Evolutionary conservation across 2,329 filamentous ascomycete genomes (phyloP).

Genomic region (Pseudogymnoascus sp.): DNA sequence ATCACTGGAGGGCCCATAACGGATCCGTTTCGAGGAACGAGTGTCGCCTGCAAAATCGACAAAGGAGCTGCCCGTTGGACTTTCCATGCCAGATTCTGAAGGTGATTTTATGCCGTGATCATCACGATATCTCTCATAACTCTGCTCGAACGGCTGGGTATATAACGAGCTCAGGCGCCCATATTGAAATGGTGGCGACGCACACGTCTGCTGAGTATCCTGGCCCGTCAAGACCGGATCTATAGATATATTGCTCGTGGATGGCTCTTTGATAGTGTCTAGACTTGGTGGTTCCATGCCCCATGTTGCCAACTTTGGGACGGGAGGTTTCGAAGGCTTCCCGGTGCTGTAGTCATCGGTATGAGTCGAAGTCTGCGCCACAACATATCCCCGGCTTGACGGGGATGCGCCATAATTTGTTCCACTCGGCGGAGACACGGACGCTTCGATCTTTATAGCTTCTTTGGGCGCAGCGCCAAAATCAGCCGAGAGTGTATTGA

Average conservation of each 20-base stretch:
- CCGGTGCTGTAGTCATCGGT: not conserved
- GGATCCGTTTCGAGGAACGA: conserved; percentile 20
- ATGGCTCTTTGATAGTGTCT: not conserved
- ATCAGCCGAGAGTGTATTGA: not conserved
- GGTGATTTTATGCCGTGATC: conserved; percentile 20
- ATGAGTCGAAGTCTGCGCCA: not conserved
- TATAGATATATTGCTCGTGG: conserved; percentile 12
- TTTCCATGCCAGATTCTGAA: conserved; percentile 21
- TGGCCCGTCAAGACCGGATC: conserved; percentile 18
- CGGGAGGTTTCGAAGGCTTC: not conserved
- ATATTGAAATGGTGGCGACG: conserved; percentile 13
- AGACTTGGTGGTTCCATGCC: not conserved
- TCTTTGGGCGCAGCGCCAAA: not conserved
- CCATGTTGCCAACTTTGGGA: not conserved
- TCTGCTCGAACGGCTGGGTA: conserved; percentile 18
- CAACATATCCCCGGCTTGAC: not conserved
- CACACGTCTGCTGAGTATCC: not conserved
- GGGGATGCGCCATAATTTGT: not conserved
- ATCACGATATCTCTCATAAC: conserved; percentile 21
- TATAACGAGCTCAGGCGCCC: not conserved
- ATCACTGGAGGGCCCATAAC: conserved; percentile 16
- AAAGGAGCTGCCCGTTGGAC: conserved; percentile 17
- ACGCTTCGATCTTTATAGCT: not conserved
- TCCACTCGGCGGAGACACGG: not conserved
- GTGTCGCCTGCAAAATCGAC: conserved; percentile 11